phyloP scores from a whole-genome alignment of 768 basidiomycete genomes.

The Cytidiella melzeri region DNA sequence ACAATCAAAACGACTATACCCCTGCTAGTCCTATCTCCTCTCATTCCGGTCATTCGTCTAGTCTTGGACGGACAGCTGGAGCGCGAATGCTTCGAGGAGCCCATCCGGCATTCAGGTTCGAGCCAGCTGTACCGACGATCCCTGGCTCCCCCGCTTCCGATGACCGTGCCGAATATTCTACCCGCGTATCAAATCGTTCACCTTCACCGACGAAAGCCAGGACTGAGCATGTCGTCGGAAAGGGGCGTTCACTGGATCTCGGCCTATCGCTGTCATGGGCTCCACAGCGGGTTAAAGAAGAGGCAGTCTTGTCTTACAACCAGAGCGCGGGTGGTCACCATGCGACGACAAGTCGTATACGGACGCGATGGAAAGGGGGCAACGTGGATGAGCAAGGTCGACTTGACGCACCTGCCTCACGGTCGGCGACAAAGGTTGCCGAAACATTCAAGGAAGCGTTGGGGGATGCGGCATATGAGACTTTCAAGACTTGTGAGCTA shows the following conservation, averaged over 20 bases:
- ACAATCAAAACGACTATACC: conserved; percentile 15
- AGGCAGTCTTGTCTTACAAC: conserved; percentile 43
- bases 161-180: conserved; percentile 9
- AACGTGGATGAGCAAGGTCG: conserved; percentile 26
- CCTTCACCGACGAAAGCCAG: conserved; percentile 9
- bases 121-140: conserved; percentile 53
- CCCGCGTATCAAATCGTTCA: conserved; percentile 2
- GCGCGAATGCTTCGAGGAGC: conserved; percentile 32
- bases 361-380: conserved; percentile 18
- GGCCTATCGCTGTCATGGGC: conserved; percentile 70
- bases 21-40: conserved; percentile 11
- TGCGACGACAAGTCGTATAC: conserved; percentile 12
- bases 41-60: conserved; percentile 32
- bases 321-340: conserved; percentile 5
- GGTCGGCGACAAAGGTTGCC: conserved; percentile 30
- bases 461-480: conserved; percentile 31
- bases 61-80: conserved; percentile 51
- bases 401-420: conserved; percentile 13
- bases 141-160: conserved; percentile 23
- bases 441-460: conserved; percentile 31
- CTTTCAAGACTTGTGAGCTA: conserved; percentile 65
- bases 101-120: conserved; percentile 63
- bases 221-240: conserved; percentile 27
- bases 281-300: conserved; percentile 58
- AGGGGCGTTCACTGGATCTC: conserved; percentile 68